phyloP scores from a whole-genome alignment of 2,329 filamentous ascomycete genomes.

The Penicillium sp. region DNA sequence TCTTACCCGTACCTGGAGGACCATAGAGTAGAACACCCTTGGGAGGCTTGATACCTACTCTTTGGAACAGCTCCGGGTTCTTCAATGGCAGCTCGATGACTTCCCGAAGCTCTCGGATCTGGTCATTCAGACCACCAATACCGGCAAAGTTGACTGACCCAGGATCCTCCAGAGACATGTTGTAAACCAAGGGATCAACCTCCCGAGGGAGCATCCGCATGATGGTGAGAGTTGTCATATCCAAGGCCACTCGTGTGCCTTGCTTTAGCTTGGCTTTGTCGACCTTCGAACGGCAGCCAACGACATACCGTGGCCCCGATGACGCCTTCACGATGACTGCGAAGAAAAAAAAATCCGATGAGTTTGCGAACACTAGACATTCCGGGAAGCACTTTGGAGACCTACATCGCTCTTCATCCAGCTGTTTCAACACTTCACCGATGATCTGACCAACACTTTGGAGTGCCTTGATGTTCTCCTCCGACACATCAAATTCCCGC shows the following conservation, averaged over 20 bases:
- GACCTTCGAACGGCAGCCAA: constrained; percentile 97
- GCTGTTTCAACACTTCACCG: constrained; percentile 96
- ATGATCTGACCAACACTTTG: constrained; percentile 99
- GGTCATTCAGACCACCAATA: constrained; percentile 96
- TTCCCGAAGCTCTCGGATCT: constrained; percentile 95
- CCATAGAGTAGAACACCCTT: constrained; percentile 97
- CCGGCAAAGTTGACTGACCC: constrained; percentile 97
- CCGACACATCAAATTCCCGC: constrained; percentile 93
- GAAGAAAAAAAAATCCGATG: constrained; percentile 25
- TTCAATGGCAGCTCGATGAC: constrained; percentile 98
- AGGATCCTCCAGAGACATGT: constrained; percentile 98
- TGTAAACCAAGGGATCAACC: constrained; percentile 98
- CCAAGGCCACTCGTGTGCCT: constrained; percentile 92
- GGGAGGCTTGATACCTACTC: constrained; percentile 97
- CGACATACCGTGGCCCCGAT: constrained; percentile 94
- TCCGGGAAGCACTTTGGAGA: constrained; percentile 26
- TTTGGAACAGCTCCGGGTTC: constrained; percentile 95
- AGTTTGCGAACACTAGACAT: constrained; percentile 7
- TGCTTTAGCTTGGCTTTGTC: constrained; percentile 98
- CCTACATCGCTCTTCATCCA: constrained; percentile 98
- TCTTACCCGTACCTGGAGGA: constrained; percentile 96
- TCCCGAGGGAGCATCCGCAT: constrained; percentile 99
- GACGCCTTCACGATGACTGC: constrained; percentile 98
- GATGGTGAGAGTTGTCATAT: constrained; percentile 99
- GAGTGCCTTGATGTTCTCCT: constrained; percentile 98